Evolutionary conservation across 495 filamentous ascomycete genomes (phyloP), one percentile per base, ranked within the genome.

Genomic region (Rhypophila decipiens): DNA sequence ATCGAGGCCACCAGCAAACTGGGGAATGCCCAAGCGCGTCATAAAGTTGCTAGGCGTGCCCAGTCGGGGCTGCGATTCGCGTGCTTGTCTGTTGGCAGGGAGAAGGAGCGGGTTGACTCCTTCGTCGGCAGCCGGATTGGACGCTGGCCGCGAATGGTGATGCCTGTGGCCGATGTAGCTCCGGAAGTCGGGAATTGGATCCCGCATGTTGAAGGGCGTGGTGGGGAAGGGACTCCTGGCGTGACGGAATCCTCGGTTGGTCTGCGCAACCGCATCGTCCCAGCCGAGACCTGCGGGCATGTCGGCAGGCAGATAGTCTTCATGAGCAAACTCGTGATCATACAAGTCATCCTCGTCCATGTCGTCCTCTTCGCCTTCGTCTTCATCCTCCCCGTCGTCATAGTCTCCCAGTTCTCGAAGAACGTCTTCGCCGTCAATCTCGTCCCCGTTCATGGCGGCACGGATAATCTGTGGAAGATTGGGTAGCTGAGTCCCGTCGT

Each of bases 21-120:
- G 52, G 11, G 60, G 62, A 31, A 71, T 52, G 10, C 65, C 64
- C 5, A 72, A 46, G n/a, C 65, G 58, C 18, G 68, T 61, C 35
- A 66, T 44, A n/a, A n/a, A n/a, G n/a, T n/a, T n/a, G n/a, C 57
- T 58, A 19, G 57, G 45, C 15, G 49, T 46, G 34, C 56, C 41
- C 20, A 49, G 57, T 10, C 67, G 73, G 18, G 61, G 58, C 15
- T 64, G 56, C 18, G 51, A 47, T 35, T 76, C 72, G 51, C 65
- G 64, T 24, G 49, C 60, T 13, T 55, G 20, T 20, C 60, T 57
- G 35, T 57, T 59, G 13, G 46, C 46, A 24, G 66, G 68, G 35
- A 74, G 72, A 19, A 89, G 77, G 12, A 96, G 72, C 40, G 90
- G 90, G 58, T 96, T 95, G 3, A 76, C 73, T 15, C 87, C 88